A percentile compares a stretch with the other conserved stretches of the same genome.
These are phyloP conservation scores for Porogramme epimiltina DNA, from an alignment of 1,284 basidiomycete genomes.

Conservation along the genomic window DNA sequence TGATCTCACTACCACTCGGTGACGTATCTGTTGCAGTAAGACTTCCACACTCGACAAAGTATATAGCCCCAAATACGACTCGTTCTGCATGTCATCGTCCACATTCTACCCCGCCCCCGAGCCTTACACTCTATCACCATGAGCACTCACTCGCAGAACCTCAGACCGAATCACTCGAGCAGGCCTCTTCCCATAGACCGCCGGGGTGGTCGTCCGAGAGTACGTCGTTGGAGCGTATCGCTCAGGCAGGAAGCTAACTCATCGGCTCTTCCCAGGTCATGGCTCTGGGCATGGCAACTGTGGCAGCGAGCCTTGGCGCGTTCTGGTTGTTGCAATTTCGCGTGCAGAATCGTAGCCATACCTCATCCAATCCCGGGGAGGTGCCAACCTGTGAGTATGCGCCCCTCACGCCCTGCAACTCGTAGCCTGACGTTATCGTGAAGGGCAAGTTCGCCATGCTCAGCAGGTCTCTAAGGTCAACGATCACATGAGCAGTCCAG, in stretches of 20 bases:
- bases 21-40: no score
- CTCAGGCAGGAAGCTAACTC: neutral
- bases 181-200: no score
- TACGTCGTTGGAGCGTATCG: no score
- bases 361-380: constrained; percentile 11
- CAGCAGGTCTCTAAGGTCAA: constrained; percentile 17
- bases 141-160: no score
- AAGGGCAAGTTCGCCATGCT: constrained; percentile 25
- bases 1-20: no score
- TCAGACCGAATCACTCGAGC: no score
- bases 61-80: no score
- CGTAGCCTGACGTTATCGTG: neutral
- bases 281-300: constrained; percentile 20
- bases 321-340: constrained; percentile 22
- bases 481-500: constrained; percentile 11
- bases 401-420: neutral
- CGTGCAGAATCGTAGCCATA: constrained; percentile 17
- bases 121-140: no score
- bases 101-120: no score
- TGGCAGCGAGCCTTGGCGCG: constrained; percentile 16
- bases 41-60: no score
- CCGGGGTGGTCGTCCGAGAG: no score
- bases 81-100: no score
- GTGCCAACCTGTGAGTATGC: constrained; percentile 21
- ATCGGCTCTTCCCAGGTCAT: constrained; percentile 1